These are phyloP conservation scores for Lentinula lateritia DNA, from an alignment of 768 basidiomycete genomes.

Conservation along the genomic window DNA sequence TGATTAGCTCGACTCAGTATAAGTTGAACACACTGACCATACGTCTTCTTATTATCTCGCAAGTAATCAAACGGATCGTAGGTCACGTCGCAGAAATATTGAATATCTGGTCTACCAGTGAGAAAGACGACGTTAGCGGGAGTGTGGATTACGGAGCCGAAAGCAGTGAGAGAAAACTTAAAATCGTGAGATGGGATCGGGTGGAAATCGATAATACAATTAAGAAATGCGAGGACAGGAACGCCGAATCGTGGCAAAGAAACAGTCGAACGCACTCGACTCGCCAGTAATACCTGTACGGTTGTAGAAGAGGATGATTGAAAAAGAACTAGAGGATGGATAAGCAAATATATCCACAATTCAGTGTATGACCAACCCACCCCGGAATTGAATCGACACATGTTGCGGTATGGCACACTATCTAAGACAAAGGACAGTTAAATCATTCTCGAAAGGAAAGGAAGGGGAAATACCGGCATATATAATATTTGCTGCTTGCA, in stretches of 20 bases:
- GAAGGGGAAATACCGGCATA: slow-evolving; percentile 33
- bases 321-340: slow-evolving; percentile 56
- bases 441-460: not conserved
- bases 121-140: slow-evolving; percentile 22
- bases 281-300: slow-evolving; percentile 78
- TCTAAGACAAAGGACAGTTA: slow-evolving; percentile 30
- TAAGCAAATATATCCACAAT: not conserved
- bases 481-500: slow-evolving; percentile 46
- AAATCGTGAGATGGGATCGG: too few species aligned
- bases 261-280: slow-evolving; percentile 33
- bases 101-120: slow-evolving; percentile 54
- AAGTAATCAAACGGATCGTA: slow-evolving; percentile 72
- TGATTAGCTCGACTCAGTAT: not conserved
- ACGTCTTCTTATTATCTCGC: slow-evolving; percentile 66
- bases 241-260: slow-evolving; percentile 15
- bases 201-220: too few species aligned
- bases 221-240: not conserved
- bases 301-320: slow-evolving; percentile 58
- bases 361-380: slow-evolving; percentile 24
- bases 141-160: too few species aligned
- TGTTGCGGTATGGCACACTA: slow-evolving; percentile 51
- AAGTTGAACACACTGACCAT: slow-evolving; percentile 34
- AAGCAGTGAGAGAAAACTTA: too few species aligned
- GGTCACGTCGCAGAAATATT: slow-evolving; percentile 68
- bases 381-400: slow-evolving; percentile 74